Conservation (phyloP, 139 green algal genomes). For the Axilococcus clingmanii region DNA sequence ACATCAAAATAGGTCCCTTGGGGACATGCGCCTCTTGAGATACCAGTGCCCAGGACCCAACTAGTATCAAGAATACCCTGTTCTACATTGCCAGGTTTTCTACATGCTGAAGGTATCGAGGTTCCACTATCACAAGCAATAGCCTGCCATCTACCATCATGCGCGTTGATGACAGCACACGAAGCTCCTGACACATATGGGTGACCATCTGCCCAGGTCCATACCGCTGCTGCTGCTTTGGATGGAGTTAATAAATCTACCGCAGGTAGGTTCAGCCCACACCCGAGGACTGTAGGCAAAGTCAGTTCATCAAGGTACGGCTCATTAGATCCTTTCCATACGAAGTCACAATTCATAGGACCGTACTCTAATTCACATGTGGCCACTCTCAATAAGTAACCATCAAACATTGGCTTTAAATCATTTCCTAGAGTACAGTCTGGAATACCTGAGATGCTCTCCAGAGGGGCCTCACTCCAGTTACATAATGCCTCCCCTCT, state of each 20-base stretch:
- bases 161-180: constrained; percentile 22
- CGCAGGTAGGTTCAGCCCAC: constrained; percentile 50
- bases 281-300: constrained; percentile 24
- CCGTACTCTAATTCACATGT: constrained; percentile 59
- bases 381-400: constrained; percentile 30
- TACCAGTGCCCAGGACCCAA: background rate
- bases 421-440: constrained; percentile 13
- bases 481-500: constrained; percentile 30
- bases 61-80: background rate
- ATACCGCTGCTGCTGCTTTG: constrained; percentile 35
- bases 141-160: constrained; percentile 32
- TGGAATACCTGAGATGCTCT: constrained; percentile 15
- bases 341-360: constrained; percentile 53
- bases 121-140: constrained; percentile 1
- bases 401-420: constrained; percentile 10
- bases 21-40: constrained; percentile 20
- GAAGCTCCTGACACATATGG: constrained; percentile 7
- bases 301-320: constrained; percentile 19
- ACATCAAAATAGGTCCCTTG: constrained; percentile 17
- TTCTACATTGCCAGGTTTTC: background rate
- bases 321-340: constrained; percentile 27
- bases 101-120: constrained; percentile 22
- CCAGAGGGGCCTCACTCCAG: constrained; percentile 40
- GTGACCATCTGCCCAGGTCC: constrained; percentile 51
- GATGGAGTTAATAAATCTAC: constrained; percentile 50